These are phyloP conservation scores for Cucurbita pepo DNA, from an alignment of 306 rosid species.

Conservation along the genomic window DNA sequence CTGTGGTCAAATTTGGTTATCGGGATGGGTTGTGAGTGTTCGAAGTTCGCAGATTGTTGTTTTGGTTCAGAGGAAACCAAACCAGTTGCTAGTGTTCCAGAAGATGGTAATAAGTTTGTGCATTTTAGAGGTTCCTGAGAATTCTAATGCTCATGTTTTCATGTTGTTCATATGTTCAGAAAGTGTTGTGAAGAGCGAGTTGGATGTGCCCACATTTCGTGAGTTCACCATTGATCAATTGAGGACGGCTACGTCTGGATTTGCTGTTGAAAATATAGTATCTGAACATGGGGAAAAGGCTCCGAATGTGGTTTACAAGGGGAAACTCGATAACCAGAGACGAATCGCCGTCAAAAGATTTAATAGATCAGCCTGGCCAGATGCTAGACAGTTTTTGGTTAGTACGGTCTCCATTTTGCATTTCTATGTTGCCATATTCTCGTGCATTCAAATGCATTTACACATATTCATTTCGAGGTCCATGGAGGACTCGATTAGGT, in stretches of 20 bases:
- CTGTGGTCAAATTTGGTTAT: neutral
- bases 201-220: slow-evolving; percentile 47
- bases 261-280: slow-evolving; percentile 78
- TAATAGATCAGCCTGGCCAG: slow-evolving; percentile 97
- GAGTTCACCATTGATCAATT: slow-evolving; percentile 72
- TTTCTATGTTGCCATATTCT: neutral
- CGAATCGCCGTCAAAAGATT: slow-evolving; percentile 87
- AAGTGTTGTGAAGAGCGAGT: slow-evolving; percentile 41
- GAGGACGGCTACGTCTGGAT: slow-evolving; percentile 74
- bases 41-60: neutral
- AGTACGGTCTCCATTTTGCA: neutral
- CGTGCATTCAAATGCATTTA: neutral
- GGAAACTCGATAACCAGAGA: slow-evolving; percentile 69
- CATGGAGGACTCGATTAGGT: neutral
- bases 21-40: slow-evolving; percentile 1
- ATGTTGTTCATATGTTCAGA: slow-evolving; percentile 27
- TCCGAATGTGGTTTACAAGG: slow-evolving; percentile 89
- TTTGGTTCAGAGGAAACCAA: slow-evolving; percentile 1
- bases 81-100: slow-evolving; percentile 8
- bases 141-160: slow-evolving; percentile 5
- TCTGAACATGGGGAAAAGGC: slow-evolving; percentile 99
- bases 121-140: slow-evolving; percentile 1
- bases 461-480: neutral
- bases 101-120: slow-evolving; percentile 30
- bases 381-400: slow-evolving; percentile 78